Evolutionary conservation across 2,329 filamentous ascomycete species (phyloP).

Genomic region (Metarhizium album): DNA sequence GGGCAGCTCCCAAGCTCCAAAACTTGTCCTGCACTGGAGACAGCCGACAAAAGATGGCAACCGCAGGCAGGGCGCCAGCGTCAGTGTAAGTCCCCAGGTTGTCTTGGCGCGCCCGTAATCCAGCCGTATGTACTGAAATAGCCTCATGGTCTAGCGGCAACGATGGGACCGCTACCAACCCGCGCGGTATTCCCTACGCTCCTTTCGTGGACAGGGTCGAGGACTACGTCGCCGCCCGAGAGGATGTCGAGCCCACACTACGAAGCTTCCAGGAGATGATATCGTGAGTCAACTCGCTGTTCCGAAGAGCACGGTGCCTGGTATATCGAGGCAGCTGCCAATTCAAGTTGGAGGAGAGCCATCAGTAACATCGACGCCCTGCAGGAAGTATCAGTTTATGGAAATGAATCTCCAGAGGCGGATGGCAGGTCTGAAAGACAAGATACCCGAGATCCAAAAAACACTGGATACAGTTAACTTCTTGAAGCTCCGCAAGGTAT

Average conservation of each 20-base stretch:
- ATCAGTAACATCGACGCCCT: constrained; percentile 4
- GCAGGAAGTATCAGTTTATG: constrained; percentile 99
- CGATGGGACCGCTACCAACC: constrained; percentile 55
- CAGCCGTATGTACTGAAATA: not conserved
- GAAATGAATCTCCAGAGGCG: constrained; percentile 84
- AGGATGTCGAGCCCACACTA: constrained; percentile 70
- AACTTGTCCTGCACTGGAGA: constrained; percentile 12
- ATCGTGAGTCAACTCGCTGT: constrained; percentile 46
- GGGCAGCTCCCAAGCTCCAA: constrained; percentile 16
- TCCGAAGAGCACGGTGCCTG: not conserved
- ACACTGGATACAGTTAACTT: constrained; percentile 88
- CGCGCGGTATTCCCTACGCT: constrained; percentile 71
- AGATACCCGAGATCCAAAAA: constrained; percentile 95
- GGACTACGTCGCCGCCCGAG: constrained; percentile 70
- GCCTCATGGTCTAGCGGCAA: constrained; percentile 19
- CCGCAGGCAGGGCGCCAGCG: constrained; percentile 27
- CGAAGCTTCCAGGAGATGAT: constrained; percentile 91
- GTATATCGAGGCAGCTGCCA: not conserved
- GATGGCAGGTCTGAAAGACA: constrained; percentile 73
- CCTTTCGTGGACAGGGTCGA: constrained; percentile 84
- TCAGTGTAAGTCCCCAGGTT: constrained; percentile 19
- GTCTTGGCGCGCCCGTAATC: not conserved
- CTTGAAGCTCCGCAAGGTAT: constrained; percentile 63
- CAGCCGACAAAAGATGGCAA: constrained; percentile 26
- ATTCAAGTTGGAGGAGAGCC: not conserved